A percentile compares a stretch with the other conserved stretches of the same genome.
Evolutionary conservation across 495 filamentous ascomycete species (phyloP).

Genomic region (Elasticomyces elasticus): DNA sequence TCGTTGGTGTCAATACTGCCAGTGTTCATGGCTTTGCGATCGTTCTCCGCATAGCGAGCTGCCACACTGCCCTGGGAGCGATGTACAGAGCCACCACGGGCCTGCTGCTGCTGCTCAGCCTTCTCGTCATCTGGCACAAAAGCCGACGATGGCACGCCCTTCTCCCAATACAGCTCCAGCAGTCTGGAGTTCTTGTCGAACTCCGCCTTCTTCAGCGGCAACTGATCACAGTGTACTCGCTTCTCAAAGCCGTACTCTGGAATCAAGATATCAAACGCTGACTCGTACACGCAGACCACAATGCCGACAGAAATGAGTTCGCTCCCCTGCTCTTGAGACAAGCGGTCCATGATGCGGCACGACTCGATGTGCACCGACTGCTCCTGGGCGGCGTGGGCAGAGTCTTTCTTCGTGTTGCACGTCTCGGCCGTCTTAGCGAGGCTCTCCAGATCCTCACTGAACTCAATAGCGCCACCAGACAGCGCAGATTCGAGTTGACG

Average conservation of each 20-base stretch:
- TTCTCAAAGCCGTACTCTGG: slow-evolving; percentile 98
- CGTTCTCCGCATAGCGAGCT: slow-evolving; percentile 58
- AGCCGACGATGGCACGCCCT: slow-evolving; percentile 90
- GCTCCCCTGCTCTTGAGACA: slow-evolving; percentile 69
- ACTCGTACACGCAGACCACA: slow-evolving; percentile 95
- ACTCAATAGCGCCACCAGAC: slow-evolving; percentile 72
- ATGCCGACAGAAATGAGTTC: slow-evolving; percentile 96
- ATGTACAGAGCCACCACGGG: background rate
- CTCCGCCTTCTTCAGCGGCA: slow-evolving; percentile 96
- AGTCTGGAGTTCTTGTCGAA: slow-evolving; percentile 90
- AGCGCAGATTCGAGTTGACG: slow-evolving; percentile 85
- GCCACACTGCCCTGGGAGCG: slow-evolving; percentile 28
- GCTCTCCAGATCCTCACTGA: slow-evolving; percentile 77
- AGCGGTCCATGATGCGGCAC: slow-evolving; percentile 87
- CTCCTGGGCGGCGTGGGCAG: slow-evolving; percentile 91
- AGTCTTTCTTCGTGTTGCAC: slow-evolving; percentile 99
- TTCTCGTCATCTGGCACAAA: slow-evolving; percentile 96
- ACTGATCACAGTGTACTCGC: slow-evolving; percentile 95
- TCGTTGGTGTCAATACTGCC: slow-evolving; percentile 83
- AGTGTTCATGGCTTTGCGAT: slow-evolving; percentile 84
- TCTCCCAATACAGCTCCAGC: slow-evolving; percentile 97
- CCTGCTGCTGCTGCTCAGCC: slow-evolving; percentile 43
- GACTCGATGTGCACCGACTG: slow-evolving; percentile 98
- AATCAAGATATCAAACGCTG: slow-evolving; percentile 95
- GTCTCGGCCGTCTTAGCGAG: slow-evolving; percentile 87